Evolutionary conservation across 108 stramenopile species (phyloP).

Genomic region (Stephanodiscus minutulus): DNA sequence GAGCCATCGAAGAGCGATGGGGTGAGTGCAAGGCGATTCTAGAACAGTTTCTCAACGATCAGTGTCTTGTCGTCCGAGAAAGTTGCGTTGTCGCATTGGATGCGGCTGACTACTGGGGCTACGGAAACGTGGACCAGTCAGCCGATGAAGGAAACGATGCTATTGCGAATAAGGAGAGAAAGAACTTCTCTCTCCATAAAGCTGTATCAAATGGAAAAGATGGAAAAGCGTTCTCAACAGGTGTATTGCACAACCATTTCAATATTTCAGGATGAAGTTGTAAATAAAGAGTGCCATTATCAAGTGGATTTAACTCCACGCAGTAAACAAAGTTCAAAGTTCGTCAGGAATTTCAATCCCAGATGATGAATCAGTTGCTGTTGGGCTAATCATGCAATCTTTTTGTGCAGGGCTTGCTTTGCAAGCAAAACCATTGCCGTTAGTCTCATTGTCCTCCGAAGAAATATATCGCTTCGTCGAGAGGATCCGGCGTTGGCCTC

Average conservation of each 20-base stretch:
- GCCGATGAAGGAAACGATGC: neutral
- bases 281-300: neutral
- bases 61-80: slow-evolving; percentile 81
- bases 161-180: neutral
- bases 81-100: slow-evolving; percentile 95
- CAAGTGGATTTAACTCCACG: neutral
- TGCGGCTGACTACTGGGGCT: slow-evolving; percentile 96
- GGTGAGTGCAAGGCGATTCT: slow-evolving; percentile 77
- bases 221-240: slow-evolving; percentile 21
- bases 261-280: slow-evolving; percentile 32
- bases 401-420: neutral
- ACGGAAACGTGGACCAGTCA: slow-evolving; percentile 18
- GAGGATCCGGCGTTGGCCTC: slow-evolving; percentile 14
- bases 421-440: neutral
- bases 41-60: slow-evolving; percentile 74
- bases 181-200: slow-evolving; percentile 43
- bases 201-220: slow-evolving; percentile 40
- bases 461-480: neutral
- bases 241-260: slow-evolving; percentile 47
- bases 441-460: neutral
- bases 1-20: slow-evolving; percentile 92
- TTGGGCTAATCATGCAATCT: neutral
- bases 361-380: neutral
- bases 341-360: neutral
- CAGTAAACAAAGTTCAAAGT: neutral